phyloP scores from a whole-genome alignment of 2,329 filamentous ascomycete genomes.

The Nakataea oryzae region DNA sequence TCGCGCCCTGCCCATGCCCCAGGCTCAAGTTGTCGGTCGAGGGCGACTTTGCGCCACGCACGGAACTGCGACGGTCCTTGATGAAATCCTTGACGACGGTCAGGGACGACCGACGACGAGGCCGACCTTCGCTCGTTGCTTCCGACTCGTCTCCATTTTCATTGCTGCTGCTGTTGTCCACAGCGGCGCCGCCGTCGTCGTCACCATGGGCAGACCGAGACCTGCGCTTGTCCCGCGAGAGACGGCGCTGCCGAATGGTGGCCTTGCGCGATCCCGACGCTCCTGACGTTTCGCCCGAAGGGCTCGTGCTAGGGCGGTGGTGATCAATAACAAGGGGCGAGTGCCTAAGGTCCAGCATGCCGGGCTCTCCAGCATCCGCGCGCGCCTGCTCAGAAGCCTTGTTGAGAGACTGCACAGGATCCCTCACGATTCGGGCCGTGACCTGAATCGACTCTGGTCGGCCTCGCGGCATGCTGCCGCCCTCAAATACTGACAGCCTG shows the following conservation, averaged over 20 bases:
- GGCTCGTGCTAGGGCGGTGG: conserved; percentile 25
- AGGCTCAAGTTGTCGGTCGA: conserved; percentile 31
- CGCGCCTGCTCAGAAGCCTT: conserved; percentile 26
- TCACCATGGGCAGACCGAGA: conserved; percentile 27
- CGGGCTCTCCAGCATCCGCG: conserved; percentile 31
- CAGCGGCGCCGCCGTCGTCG: conserved; percentile 17
- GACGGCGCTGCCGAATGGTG: conserved; percentile 36
- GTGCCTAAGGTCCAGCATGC: conserved; percentile 42
- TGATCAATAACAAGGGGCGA: conserved; percentile 50
- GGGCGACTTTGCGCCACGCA: conserved; percentile 29
- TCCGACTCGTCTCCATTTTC: background rate
- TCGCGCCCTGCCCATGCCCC: conserved; percentile 11
- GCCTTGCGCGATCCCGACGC: conserved; percentile 17
- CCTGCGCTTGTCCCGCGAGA: conserved; percentile 28
- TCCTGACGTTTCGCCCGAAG: background rate
- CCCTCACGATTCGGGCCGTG: conserved; percentile 72
- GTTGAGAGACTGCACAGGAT: conserved; percentile 34
- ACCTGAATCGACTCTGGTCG: conserved; percentile 75
- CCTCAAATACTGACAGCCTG: conserved; percentile 45
- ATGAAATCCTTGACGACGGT: conserved; percentile 51
- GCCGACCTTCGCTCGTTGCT: conserved; percentile 6
- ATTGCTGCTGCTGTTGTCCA: conserved; percentile 8
- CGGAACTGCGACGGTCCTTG: conserved; percentile 44
- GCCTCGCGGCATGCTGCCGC: conserved; percentile 28
- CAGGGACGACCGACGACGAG: conserved; percentile 44